Evolutionary conservation across 1,139 yeast species (phyloP).

Genomic region (Barnettozyma hawaiiensis): DNA sequence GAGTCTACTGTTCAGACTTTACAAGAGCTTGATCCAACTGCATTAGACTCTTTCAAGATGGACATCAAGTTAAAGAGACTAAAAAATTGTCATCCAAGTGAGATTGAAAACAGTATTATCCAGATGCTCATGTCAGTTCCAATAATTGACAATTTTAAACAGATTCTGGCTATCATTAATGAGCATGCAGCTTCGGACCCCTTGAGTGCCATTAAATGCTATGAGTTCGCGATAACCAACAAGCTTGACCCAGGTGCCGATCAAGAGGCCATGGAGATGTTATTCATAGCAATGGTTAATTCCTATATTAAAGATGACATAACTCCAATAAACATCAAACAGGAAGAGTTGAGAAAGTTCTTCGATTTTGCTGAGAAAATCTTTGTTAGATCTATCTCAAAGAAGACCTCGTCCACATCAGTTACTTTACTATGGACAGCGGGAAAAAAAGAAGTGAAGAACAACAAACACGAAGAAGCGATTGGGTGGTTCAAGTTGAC

Average conservation of each 20-base stretch:
- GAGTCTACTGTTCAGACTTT: slow-evolving; percentile 15
- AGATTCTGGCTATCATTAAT: slow-evolving; percentile 21
- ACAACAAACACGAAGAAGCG: slow-evolving; percentile 17
- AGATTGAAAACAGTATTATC: slow-evolving; percentile 26
- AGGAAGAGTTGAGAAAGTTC: slow-evolving; percentile 14
- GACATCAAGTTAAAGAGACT: slow-evolving; percentile 18
- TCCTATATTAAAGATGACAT: slow-evolving; percentile 11
- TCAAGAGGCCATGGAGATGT: slow-evolving; percentile 24
- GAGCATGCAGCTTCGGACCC: slow-evolving; percentile 21
- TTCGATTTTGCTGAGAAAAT: slow-evolving; percentile 26
- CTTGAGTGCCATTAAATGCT: slow-evolving; percentile 26
- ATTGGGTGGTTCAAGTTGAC: slow-evolving; percentile 28
- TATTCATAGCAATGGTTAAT: slow-evolving; percentile 19
- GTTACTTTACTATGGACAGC: slow-evolving; percentile 32
- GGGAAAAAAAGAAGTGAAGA: slow-evolving; percentile 26
- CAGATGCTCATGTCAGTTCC: slow-evolving; percentile 27
- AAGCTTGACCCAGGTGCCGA: slow-evolving; percentile 20
- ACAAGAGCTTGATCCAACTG: slow-evolving; percentile 13
- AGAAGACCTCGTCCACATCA: slow-evolving; percentile 24
- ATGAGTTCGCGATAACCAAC: slow-evolving; percentile 27
- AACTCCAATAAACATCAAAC: slow-evolving; percentile 9
- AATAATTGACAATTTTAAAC: slow-evolving; percentile 14
- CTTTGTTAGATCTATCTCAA: slow-evolving; percentile 21
- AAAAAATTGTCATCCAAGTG: slow-evolving; percentile 6
- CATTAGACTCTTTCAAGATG: slow-evolving; percentile 23